phyloP scores from a whole-genome alignment of 257 asterid genomes.

The Oldenlandia corymbosa region DNA sequence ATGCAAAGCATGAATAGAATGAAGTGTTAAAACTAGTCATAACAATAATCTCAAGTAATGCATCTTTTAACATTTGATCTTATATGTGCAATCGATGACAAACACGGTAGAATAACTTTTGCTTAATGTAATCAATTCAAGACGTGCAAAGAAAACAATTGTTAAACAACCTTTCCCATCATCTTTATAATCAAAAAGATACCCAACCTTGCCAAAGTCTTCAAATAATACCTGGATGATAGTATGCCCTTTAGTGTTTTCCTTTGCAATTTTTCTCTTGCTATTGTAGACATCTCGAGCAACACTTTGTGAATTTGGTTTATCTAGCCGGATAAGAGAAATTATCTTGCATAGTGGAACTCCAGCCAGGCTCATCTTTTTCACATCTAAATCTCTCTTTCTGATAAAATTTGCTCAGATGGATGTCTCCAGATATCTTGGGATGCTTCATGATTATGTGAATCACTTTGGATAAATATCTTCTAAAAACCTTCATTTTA shows the following conservation, averaged over 20 bases:
- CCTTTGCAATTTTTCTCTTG: background rate
- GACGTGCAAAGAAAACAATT: background rate
- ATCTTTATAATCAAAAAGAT: background rate
- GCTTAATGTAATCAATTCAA: background rate
- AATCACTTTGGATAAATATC: background rate
- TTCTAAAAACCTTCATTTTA: background rate
- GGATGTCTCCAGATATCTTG: background rate
- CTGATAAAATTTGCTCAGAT: background rate
- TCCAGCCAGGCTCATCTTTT: background rate
- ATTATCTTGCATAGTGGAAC: too few relatives aligned
- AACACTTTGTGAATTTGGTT: too few relatives aligned
- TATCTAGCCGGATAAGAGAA: too few relatives aligned
- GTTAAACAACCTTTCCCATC: conserved; percentile 3
- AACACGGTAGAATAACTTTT: background rate
- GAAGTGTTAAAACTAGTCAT: conserved; percentile 11
- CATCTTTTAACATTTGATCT: conserved; percentile 5
- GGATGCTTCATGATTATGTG: conserved; percentile 1
- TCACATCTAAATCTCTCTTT: background rate
- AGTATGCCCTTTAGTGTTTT: background rate
- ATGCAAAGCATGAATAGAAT: background rate
- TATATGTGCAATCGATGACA: conserved; percentile 7
- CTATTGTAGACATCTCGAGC: background rate
- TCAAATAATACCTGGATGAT: conserved; percentile 1
- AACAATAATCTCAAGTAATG: conserved; percentile 1
- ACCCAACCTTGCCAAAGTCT: conserved; percentile 5